These are phyloP conservation scores for Physcia stellaris DNA, from an alignment of 495 filamentous ascomycete genomes.

Conservation along the genomic window DNA sequence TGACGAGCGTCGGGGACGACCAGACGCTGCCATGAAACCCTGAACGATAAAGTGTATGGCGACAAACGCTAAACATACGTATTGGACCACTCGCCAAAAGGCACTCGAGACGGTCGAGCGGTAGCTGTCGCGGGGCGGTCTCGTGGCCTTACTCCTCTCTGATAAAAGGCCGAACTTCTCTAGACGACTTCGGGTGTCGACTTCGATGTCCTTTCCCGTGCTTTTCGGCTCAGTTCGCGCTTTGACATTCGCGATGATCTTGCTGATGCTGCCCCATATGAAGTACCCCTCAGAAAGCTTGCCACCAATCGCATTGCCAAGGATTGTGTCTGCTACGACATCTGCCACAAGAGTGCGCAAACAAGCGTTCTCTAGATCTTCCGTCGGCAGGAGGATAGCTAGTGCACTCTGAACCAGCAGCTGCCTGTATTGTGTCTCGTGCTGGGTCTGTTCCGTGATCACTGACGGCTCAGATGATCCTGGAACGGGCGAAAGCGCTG, in stretches of 20 bases:
- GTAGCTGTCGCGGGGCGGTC: slow-evolving; percentile 4
- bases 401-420: slow-evolving; percentile 65
- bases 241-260: slow-evolving; percentile 32
- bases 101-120: slow-evolving; percentile 26
- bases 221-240: slow-evolving; percentile 13
- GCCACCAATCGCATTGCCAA: slow-evolving; percentile 63
- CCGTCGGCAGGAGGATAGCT: slow-evolving; percentile 73
- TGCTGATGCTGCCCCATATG: slow-evolving; percentile 68
- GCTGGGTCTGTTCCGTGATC: slow-evolving; percentile 47
- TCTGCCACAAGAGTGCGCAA: slow-evolving; percentile 70
- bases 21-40: slow-evolving; percentile 24
- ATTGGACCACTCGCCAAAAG: slow-evolving; percentile 62
- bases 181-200: slow-evolving; percentile 23
- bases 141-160: slow-evolving; percentile 15
- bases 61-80: slow-evolving; percentile 49
- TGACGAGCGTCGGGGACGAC: slow-evolving; percentile 14
- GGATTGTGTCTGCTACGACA: slow-evolving; percentile 70
- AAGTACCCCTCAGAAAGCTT: slow-evolving; percentile 75
- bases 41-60: slow-evolving; percentile 48
- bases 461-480: slow-evolving; percentile 34
- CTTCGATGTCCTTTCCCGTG: slow-evolving; percentile 13
- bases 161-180: slow-evolving; percentile 36
- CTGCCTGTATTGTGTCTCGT: slow-evolving; percentile 70
- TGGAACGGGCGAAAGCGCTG: slow-evolving; percentile 64
- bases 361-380: slow-evolving; percentile 80